Base-by-base conservation (phyloP, 2,329 filamentous ascomycete genomes). In the Pseudocercospora cruenta region DNA sequence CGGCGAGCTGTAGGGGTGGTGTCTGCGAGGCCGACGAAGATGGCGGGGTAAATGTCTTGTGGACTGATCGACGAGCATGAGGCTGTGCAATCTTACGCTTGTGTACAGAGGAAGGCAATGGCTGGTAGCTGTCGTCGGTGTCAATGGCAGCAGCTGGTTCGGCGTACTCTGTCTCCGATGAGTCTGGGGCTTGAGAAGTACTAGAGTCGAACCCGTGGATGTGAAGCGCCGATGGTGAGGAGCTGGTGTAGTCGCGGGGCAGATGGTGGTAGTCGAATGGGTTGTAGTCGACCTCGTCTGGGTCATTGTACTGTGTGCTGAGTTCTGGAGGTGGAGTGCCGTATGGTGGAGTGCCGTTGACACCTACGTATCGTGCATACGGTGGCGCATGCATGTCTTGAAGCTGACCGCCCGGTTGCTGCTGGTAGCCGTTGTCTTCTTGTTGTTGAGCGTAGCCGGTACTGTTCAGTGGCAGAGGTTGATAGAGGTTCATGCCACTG, bases 21-120 rank as follows among this genome's bases (percentile, higher is more conserved):
- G 47, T 60, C 19, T 60, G 64, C 31, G 55, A 58, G 33, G 55
- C 55, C 19, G 55, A 39, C 2, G 55, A 58, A 22, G 55, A 58
- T 22, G 55, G 28, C 21, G 55, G 55, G 2, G 55, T 58, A 2
- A 58, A 58, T 7, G 1, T 31, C 8, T 43, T 43, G 14, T 21
- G 55, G 2, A 26, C 14, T 19, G 26, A 12, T 26, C 33, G 55
- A 24, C 55, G 55, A 47, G 64, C n/a, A 47, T 55, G 60, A 16
- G 60, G 54, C 60, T 63, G 49, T 19, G 55, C 47, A 31, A 65
- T 62, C 31, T 65, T 65, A 33, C 64, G 63, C 62, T 69, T 36
- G 51, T 62, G 19, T 47, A 64, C n/a, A 39, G 62, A 36, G 62
- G 60, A 28, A 19, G 55, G 31, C 19, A 24, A 28, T 43, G 33